A percentile compares a stretch with the other conserved stretches of the same genome.
Conservation (phyloP, 139 green algal genomes). For the Chlamydomonas asymmetrica region DNA sequence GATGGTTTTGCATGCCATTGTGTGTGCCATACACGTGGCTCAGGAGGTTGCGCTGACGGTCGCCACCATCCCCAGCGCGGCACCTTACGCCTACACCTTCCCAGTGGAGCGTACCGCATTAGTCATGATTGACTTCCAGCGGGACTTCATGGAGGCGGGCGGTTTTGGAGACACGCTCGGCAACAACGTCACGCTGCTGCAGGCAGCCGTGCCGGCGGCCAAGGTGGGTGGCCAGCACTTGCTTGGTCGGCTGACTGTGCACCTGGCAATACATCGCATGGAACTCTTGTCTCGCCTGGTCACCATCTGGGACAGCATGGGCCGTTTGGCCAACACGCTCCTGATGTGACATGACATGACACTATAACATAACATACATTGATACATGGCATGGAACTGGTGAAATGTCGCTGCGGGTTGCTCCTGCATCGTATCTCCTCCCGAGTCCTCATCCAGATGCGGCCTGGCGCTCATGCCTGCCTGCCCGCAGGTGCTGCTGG, state of each 20-base stretch:
- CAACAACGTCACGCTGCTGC: conserved; percentile 58
- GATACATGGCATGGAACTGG: too few species aligned
- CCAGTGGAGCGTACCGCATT: conserved; percentile 27
- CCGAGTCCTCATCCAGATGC: too few species aligned
- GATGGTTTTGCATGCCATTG: too few species aligned
- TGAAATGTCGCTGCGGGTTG: too few species aligned
- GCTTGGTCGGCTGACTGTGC: background rate
- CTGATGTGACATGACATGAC: too few species aligned
- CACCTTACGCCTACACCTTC: background rate
- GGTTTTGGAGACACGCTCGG: conserved; percentile 65
- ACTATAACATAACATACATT: too few species aligned
- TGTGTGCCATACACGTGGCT: background rate
- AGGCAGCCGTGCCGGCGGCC: too few species aligned
- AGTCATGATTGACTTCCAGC: conserved; percentile 78
- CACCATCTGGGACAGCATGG: background rate
- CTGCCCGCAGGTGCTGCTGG: conserved; percentile 44
- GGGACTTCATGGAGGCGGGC: conserved; percentile 61
- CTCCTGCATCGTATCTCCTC: too few species aligned
- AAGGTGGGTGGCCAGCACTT: too few species aligned
- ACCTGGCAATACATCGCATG: background rate
- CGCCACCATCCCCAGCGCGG: background rate
- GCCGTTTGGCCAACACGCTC: too few species aligned
- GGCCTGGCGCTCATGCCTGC: background rate
- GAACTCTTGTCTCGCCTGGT: background rate
- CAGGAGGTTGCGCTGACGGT: background rate